Base-by-base conservation (phyloP, 805 yeast species). In the Candida boidinii region DNA sequence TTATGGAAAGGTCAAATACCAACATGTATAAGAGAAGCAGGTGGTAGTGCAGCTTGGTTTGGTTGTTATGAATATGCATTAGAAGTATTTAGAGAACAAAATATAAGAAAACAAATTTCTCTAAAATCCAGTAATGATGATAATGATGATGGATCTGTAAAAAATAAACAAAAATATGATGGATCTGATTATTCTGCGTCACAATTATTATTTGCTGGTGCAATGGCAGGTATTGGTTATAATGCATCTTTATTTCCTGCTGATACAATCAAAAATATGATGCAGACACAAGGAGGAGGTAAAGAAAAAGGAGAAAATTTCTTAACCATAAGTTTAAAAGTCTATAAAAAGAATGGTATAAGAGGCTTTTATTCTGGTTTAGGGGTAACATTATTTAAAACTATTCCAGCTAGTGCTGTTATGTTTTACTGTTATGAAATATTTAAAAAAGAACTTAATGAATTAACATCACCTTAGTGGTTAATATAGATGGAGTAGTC, bases 11-110 rank as follows among this genome's bases (percentile, higher is more conserved):
- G 97, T 2, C 87, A 87, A 43, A 62, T 76, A 1, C 78, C 92
- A 15, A 88, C 97, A 0, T 58, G 85, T 30, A 41, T 83, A 2
- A 69, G 96, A 46, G 97, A 88, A 52, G 69, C 84, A 24, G 79
- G 87, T 19, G 96, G 96, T 7, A 83, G 95, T 2, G 84, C 94
- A 4, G 78, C 90, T 2, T 88, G 96, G 96, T 88, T 88, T 60
- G 90, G 95, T 0, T 73, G 92, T 13, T 87, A 87, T 53, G 95
- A 87, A 51, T 58, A 67, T 28, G 58, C 70, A 7, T 53, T 61
- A 15, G 45, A 46, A 2, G 42, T 48, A n/a, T 59, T 73, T 41
- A 63, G 65, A 37, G 25, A 37, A 18, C 31, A 7, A 14, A 23
- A 12, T 6, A 5, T 7, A 13, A n/a, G 7, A 6, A 23, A 23